These are phyloP conservation scores for Verticillium isaacii DNA, from an alignment of 2,329 filamentous ascomycete genomes.

Conservation along the genomic window DNA sequence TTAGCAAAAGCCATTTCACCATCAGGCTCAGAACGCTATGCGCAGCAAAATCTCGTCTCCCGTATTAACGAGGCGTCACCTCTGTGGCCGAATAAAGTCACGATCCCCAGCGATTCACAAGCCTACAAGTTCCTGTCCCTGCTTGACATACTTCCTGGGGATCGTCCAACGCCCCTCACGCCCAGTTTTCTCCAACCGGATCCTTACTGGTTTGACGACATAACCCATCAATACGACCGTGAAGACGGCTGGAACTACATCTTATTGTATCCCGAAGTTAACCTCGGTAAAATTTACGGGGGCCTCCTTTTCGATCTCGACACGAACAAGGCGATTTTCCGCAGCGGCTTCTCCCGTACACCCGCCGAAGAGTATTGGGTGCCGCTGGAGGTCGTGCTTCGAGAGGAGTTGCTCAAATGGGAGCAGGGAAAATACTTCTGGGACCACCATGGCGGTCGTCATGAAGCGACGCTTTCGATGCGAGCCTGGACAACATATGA, in stretches of 20 bases:
- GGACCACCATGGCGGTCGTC: background rate
- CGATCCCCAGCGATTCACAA: background rate
- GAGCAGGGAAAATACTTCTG: background rate
- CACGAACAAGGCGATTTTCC: background rate
- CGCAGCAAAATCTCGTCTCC: background rate
- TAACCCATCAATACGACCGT: background rate
- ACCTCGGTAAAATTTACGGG: background rate
- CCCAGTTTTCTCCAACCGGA: background rate
- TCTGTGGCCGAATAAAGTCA: background rate
- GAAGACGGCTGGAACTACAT: background rate
- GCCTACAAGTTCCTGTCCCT: background rate
- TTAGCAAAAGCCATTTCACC: background rate
- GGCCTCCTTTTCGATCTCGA: background rate
- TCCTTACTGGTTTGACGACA: background rate
- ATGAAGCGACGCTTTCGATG: background rate
- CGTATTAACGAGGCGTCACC: background rate
- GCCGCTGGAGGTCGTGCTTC: background rate
- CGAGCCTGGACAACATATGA: background rate
- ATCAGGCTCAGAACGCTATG: background rate
- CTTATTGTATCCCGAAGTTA: background rate
- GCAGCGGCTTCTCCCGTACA: background rate
- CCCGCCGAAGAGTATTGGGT: background rate
- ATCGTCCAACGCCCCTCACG: background rate
- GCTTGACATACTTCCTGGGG: background rate
- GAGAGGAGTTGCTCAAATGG: background rate